phyloP scores from a whole-genome alignment of 805 yeast genomes.

The Zygosaccharomyces bailii region DNA sequence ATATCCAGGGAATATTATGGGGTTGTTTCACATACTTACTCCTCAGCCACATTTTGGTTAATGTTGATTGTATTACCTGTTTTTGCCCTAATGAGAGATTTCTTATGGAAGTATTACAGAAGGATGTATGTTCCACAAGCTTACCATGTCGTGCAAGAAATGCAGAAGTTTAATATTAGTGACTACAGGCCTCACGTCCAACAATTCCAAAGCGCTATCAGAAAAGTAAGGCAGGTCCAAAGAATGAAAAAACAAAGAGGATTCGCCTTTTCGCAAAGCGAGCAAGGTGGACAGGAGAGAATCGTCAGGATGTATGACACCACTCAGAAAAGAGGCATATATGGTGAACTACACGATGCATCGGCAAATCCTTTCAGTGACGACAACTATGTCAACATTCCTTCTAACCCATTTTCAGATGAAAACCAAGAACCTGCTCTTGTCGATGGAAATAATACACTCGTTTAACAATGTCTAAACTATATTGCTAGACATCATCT shows the following conservation, averaged over 20 bases:
- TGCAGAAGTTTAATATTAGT: conserved; percentile 90
- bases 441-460: conserved; percentile 8
- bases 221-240: conserved; percentile 97
- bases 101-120: conserved; percentile 91
- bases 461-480: conserved; percentile 7
- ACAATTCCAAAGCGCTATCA: conserved; percentile 93
- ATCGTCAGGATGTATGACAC: conserved; percentile 93
- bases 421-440: conserved; percentile 9
- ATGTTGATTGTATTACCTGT: conserved; percentile 69
- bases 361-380: conserved; percentile 34
- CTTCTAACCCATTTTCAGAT: conserved; percentile 17
- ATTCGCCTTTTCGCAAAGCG: conserved; percentile 95
- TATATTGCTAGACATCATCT: conserved; percentile 2
- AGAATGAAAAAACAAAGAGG: conserved; percentile 98
- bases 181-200: conserved; percentile 95
- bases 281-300: conserved; percentile 83
- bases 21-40: conserved; percentile 68
- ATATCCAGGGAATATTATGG: conserved; percentile 87
- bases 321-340: conserved; percentile 74
- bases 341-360: conserved; percentile 55
- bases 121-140: conserved; percentile 89
- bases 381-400: conserved; percentile 15
- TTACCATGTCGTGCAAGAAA: conserved; percentile 93
- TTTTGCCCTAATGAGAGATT: conserved; percentile 79
- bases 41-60: conserved; percentile 81